Evolutionary conservation across 2,329 filamentous ascomycete genomes (phyloP).

Genomic region (Alternaria ethzedia): DNA sequence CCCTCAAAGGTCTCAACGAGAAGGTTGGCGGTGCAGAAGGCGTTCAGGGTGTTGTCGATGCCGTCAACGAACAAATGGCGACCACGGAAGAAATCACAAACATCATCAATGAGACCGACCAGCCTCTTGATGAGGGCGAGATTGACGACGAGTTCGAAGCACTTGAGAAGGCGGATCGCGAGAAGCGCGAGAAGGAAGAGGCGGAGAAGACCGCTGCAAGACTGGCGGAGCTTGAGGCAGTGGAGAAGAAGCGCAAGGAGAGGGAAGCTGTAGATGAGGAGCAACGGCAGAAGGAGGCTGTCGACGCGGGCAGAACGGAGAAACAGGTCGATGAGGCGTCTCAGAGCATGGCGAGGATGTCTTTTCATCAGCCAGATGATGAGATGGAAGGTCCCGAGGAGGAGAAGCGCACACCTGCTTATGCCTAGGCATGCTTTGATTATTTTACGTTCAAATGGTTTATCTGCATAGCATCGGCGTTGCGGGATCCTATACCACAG

Average conservation of each 20-base stretch:
- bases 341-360: constrained; percentile 23
- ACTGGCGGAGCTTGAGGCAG: constrained; percentile 43
- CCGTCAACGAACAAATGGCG: constrained; percentile 78
- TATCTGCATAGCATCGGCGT: constrained; percentile 31
- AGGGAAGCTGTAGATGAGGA: constrained; percentile 58
- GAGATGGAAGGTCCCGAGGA: constrained; percentile 28
- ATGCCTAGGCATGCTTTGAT: constrained; percentile 15
- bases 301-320: constrained; percentile 3
- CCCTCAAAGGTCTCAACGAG: constrained; percentile 74
- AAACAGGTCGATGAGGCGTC: constrained; percentile 26
- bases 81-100: constrained; percentile 76
- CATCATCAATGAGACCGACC: constrained; percentile 69
- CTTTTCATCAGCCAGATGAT: constrained; percentile 21
- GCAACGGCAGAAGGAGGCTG: constrained; percentile 43
- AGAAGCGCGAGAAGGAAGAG: constrained; percentile 74
- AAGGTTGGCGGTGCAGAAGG: constrained; percentile 77
- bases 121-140: constrained; percentile 74
- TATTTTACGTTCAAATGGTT: background rate
- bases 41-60: constrained; percentile 78
- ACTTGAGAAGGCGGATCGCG: constrained; percentile 73
- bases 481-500: background rate
- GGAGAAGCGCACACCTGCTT: constrained; percentile 16
- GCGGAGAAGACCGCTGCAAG: constrained; percentile 57
- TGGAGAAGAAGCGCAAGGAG: constrained; percentile 38
- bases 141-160: constrained; percentile 86